A percentile compares a stretch with the other conserved stretches of the same genome.
Evolutionary conservation across 345 rosid species (phyloP).

Genomic region (Corymbia maculata): DNA sequence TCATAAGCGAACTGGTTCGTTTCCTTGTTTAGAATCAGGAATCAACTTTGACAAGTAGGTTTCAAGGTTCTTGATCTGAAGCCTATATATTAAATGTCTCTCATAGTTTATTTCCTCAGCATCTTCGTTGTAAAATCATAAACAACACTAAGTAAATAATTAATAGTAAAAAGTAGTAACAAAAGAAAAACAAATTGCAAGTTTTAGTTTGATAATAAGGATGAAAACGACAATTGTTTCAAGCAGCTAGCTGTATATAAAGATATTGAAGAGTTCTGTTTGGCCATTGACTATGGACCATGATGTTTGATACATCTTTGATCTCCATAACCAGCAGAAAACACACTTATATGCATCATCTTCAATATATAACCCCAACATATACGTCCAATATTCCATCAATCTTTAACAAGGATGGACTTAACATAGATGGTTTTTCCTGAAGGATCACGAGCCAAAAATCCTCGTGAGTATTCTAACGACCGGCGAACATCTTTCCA

Average conservation of each 20-base stretch:
- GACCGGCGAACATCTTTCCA: not conserved
- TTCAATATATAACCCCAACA: not conserved
- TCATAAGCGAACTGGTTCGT: not conserved
- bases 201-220: not conserved
- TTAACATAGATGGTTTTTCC: not conserved
- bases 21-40: not conserved
- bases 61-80: not conserved
- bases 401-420: not conserved
- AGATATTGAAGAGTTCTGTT: not conserved
- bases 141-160: not conserved
- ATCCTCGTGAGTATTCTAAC: not conserved
- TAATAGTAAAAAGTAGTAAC: not conserved
- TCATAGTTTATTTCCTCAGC: not conserved
- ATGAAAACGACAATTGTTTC: not conserved
- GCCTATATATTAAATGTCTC: not conserved
- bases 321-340: not conserved
- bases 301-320: not conserved
- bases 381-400: not conserved
- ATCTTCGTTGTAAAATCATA: not conserved
- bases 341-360: too few relatives aligned
- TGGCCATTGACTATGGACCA: not conserved
- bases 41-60: not conserved
- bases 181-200: not conserved
- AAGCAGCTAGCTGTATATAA: not conserved
- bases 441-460: not conserved